These are phyloP conservation scores for Colletotrichum sidae DNA, from an alignment of 2,329 filamentous ascomycete species.

Conservation along the genomic window DNA sequence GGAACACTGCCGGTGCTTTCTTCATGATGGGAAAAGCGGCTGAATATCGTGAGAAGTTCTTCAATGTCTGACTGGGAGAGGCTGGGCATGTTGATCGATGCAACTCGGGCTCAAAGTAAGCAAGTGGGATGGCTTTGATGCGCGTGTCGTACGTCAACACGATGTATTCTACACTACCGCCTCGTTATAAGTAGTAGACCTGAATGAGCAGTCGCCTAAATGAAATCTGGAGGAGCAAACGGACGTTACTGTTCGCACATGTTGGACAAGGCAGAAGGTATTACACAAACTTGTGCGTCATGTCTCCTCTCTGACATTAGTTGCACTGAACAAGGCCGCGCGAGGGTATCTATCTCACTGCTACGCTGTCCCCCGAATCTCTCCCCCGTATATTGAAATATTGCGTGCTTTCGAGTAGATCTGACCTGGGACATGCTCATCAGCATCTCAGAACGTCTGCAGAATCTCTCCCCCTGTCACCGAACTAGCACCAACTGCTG, in stretches of 20 bases:
- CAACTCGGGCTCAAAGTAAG: not conserved
- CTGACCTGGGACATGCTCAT: not conserved
- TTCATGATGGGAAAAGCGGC: not conserved
- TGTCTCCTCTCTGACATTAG: too few relatives aligned
- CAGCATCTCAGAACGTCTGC: not conserved
- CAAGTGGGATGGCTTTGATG: not conserved
- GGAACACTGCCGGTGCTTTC: too few relatives aligned
- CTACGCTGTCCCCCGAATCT: too few relatives aligned
- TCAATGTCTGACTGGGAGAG: not conserved
- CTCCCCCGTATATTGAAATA: not conserved
- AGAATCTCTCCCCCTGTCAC: not conserved
- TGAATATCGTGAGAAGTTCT: not conserved
- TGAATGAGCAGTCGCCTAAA: too few relatives aligned
- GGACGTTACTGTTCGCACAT: too few relatives aligned
- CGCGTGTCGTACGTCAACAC: not conserved
- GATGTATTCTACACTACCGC: not conserved
- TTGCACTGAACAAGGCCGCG: too few relatives aligned
- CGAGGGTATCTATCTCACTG: too few relatives aligned
- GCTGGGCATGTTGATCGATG: not conserved
- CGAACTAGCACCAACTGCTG: constrained; percentile 43
- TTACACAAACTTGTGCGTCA: too few relatives aligned
- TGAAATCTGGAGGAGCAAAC: too few relatives aligned
- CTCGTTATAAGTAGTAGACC: too few relatives aligned
- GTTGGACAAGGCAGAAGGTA: too few relatives aligned
- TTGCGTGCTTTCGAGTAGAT: not conserved